Conservation (phyloP, 495 filamentous ascomycete genomes). For the Cryomyces antarcticus region DNA sequence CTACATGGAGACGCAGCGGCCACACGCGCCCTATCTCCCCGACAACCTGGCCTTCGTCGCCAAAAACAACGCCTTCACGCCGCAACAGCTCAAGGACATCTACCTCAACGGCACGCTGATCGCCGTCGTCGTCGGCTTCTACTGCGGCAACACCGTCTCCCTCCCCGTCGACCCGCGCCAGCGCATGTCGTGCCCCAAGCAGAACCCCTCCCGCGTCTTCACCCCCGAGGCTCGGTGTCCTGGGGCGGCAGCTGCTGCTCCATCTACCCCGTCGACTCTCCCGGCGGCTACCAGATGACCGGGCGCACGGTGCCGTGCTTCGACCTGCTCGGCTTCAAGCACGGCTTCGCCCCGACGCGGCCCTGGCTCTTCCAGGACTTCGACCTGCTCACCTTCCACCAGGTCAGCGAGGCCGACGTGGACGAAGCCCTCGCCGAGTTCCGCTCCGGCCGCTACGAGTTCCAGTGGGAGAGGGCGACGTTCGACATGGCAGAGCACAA, state of each 20-base stretch:
- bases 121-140: constrained; percentile 36
- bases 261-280: constrained; percentile 36
- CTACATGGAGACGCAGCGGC: constrained; percentile 37
- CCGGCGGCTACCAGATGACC: constrained; percentile 37
- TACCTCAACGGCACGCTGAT: constrained; percentile 28
- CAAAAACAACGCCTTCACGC: constrained; percentile 33
- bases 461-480: constrained; percentile 23
- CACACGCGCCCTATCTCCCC: constrained; percentile 35
- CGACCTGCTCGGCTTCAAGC: constrained; percentile 31
- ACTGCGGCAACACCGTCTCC: constrained; percentile 30
- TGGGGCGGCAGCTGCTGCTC: constrained; percentile 35
- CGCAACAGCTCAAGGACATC: constrained; percentile 24
- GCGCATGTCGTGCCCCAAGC: constrained; percentile 33
- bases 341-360: constrained; percentile 19
- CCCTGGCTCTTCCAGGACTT: constrained; percentile 40
- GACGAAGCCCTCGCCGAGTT: constrained; percentile 5
- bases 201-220: constrained; percentile 36
- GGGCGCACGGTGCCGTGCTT: constrained; percentile 33
- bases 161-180: constrained; percentile 36
- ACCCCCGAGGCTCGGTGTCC: constrained; percentile 31
- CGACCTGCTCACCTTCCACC: constrained; percentile 34
- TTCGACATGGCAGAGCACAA: constrained; percentile 37
- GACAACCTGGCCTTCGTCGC: constrained; percentile 37
- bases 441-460: constrained; percentile 25
- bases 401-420: constrained; percentile 27